Conservation (phyloP, 768 basidiomycete genomes). For the Lanmaoa pseudosensibilis region DNA sequence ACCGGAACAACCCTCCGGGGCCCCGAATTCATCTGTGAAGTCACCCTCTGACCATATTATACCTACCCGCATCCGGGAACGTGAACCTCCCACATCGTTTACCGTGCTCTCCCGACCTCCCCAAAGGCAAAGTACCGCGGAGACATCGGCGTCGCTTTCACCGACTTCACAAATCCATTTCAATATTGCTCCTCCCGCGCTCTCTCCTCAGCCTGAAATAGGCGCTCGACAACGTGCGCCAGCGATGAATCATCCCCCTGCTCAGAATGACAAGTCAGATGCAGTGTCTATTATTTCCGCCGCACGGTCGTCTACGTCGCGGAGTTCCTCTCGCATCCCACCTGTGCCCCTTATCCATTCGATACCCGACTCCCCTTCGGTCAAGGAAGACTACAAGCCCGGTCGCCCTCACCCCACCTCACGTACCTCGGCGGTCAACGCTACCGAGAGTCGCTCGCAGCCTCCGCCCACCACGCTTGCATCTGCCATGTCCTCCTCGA, state of each 20-base stretch:
- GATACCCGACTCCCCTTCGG: conserved; percentile 34
- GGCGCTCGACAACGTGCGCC: conserved; percentile 14
- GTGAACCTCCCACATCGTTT: conserved; percentile 56
- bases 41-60: conserved; percentile 29
- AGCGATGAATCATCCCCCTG: conserved; percentile 2
- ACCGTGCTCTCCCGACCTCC: conserved; percentile 62
- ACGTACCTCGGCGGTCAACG: conserved; percentile 8
- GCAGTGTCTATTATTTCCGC: conserved; percentile 24
- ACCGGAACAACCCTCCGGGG: conserved; percentile 12
- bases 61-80: conserved; percentile 60
- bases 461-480: conserved; percentile 8
- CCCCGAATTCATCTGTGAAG: neutral
- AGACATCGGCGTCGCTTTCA: conserved; percentile 14
- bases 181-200: neutral
- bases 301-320: conserved; percentile 23
- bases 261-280: conserved; percentile 30
- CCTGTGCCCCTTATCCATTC: conserved; percentile 32
- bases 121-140: conserved; percentile 32
- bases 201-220: conserved; percentile 15
- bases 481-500: conserved; percentile 7
- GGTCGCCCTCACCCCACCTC: conserved; percentile 12
- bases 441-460: conserved; percentile 14
- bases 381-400: conserved; percentile 22
- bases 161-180: conserved; percentile 1
- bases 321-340: conserved; percentile 27